Base-by-base conservation (phyloP, 1,284 basidiomycete species). In the Austropuccinia psidii region DNA sequence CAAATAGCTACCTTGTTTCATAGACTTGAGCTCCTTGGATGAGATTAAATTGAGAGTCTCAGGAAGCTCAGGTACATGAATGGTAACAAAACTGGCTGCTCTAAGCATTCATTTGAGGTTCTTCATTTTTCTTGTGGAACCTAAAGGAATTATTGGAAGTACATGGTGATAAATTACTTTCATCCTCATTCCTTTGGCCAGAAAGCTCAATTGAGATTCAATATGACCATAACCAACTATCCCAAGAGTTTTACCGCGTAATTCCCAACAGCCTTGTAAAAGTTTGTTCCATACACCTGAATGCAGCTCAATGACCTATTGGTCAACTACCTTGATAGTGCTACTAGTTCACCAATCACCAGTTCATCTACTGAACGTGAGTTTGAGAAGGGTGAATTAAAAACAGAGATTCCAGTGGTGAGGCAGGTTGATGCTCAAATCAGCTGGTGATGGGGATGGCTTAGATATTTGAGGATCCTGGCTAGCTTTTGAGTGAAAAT, bases 371-470 rank as follows among this genome's bases (percentile, higher is more conserved):
- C 96, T 0, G 95, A 98, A 76, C 96, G 91, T 50, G 96, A 98
- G 84, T 99, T 99, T 81, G 96, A 95, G 84, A 98, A 99, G 39
- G 96, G 96, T 15, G 95, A 98, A 83, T 99, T 99, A 87, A 99
- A 99, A 70, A 99, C 96, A 45, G 94, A 91, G 77, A 99, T 91
- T 77, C 96, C 96, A 73, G 89, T n/a, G n/a, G n/a, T n/a, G n/a
- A 96, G 73, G 89, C 88, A n/a, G n/a, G n/a, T n/a, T n/a, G n/a
- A n/a, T n/a, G n/a, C 74, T 87, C n/a, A n/a, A n/a, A n/a, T n/a
- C n/a, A n/a, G n/a, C n/a, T n/a, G n/a, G n/a, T n/a, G n/a, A n/a
- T n/a, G n/a, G n/a, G n/a, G n/a, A n/a, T n/a, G n/a, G n/a, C n/a
- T n/a, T n/a, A n/a, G n/a, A n/a, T n/a, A n/a, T n/a, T n/a, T n/a